phyloP scores from a whole-genome alignment of 2,329 filamentous ascomycete species.

The Colletotrichum horii region DNA sequence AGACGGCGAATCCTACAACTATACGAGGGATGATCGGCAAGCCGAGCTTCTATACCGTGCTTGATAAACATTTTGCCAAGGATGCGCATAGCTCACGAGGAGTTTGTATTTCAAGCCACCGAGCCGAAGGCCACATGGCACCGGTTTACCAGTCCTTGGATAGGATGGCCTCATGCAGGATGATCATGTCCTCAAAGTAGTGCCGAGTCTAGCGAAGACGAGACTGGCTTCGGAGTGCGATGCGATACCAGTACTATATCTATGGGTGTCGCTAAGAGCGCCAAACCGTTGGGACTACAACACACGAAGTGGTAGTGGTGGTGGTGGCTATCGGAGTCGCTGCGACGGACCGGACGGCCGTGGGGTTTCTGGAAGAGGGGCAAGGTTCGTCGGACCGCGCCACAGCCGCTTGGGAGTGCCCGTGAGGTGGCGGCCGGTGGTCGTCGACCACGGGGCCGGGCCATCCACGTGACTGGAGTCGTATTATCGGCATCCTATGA shows the following conservation, averaged over 20 bases:
- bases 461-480: conserved; percentile 8
- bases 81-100: not conserved
- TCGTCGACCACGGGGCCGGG: conserved; percentile 1
- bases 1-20: not conserved
- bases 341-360: not conserved
- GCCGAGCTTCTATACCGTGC: not conserved
- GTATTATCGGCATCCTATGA: conserved; percentile 9
- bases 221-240: not conserved
- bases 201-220: not conserved
- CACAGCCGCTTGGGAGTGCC: conserved; percentile 8
- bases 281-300: not conserved
- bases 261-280: not conserved
- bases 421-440: conserved; percentile 4
- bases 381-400: conserved; percentile 5
- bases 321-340: not conserved
- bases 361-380: not conserved
- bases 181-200: not conserved
- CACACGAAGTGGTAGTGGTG: not conserved
- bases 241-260: not conserved
- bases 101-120: not conserved
- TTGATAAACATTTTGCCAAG: not conserved
- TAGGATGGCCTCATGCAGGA: not conserved
- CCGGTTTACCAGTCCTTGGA: not conserved
- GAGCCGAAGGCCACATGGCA: not conserved
- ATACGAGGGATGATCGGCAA: not conserved